These are phyloP conservation scores for Kickxella alabastrina DNA, from an alignment of 192 early-diverging fungal species.

Conservation along the genomic window DNA sequence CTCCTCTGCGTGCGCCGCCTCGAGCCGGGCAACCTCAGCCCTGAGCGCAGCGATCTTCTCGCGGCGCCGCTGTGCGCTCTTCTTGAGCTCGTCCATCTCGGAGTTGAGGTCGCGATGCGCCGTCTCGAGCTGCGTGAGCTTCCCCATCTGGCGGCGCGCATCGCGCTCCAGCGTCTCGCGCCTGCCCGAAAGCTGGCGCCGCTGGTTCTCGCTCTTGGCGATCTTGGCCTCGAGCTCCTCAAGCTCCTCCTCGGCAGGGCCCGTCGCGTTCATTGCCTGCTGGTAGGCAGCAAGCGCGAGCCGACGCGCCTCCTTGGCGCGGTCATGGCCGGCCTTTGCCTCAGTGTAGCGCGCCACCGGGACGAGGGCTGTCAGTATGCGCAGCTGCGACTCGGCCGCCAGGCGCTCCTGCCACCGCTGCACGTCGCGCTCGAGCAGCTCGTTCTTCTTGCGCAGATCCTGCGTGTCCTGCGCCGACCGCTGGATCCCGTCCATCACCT, in stretches of 20 bases:
- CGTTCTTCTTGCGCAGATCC: constrained; percentile 65
- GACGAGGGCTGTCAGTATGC: constrained; percentile 58
- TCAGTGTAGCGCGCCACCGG: constrained; percentile 60
- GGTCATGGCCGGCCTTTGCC: constrained; percentile 56
- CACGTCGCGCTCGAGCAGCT: constrained; percentile 73
- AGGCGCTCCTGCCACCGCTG: constrained; percentile 68
- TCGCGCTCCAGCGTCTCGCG: constrained; percentile 7
- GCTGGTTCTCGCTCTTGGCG: constrained; percentile 11
- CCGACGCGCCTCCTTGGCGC: constrained; percentile 43
- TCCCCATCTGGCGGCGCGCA: constrained; percentile 10
- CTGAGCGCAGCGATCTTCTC: constrained; percentile 38
- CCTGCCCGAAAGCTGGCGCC: constrained; percentile 11
- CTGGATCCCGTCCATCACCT: constrained; percentile 41
- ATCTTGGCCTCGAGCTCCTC: constrained; percentile 23
- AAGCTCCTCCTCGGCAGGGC: constrained; percentile 32
- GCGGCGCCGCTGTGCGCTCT: constrained; percentile 37
- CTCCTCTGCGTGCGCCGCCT: constrained; percentile 14
- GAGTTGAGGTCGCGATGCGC: constrained; percentile 20
- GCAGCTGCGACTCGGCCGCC: constrained; percentile 58
- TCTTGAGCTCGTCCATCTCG: constrained; percentile 31
- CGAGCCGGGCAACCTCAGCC: constrained; percentile 29
- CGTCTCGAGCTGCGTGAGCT: constrained; percentile 21
- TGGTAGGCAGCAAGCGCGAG: constrained; percentile 39
- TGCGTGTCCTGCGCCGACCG: constrained; percentile 57
- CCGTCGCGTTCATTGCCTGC: constrained; percentile 16